Conservation (phyloP, 2,329 filamentous ascomycete species). For the Hortaea sp. region DNA sequence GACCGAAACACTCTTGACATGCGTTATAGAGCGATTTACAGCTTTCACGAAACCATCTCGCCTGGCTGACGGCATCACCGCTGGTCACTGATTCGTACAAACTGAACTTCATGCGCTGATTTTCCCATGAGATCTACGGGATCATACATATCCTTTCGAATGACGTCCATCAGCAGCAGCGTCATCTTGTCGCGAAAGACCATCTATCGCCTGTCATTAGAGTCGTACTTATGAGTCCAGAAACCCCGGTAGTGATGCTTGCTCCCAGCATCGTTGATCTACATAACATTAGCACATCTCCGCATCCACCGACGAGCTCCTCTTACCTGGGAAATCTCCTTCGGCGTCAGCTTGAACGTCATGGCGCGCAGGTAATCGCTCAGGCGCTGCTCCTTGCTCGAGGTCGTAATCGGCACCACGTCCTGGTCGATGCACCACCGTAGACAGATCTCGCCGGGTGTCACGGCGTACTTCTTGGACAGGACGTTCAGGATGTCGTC, state of each 20-base stretch:
- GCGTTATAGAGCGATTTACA: too few species aligned
- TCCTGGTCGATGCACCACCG: slow-evolving; percentile 54
- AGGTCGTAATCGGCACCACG: slow-evolving; percentile 50
- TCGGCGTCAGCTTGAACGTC: slow-evolving; percentile 49
- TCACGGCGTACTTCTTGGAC: slow-evolving; percentile 53
- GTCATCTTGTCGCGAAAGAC: too few species aligned
- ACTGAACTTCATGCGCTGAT: too few species aligned
- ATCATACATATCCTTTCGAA: too few species aligned
- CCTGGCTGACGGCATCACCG: too few species aligned
- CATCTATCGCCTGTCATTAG: slow-evolving; percentile 29
- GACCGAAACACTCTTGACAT: too few species aligned
- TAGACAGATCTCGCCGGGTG: slow-evolving; percentile 45
- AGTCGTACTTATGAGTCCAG: slow-evolving; percentile 40
- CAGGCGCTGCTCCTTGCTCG: slow-evolving; percentile 49
- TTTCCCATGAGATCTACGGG: too few species aligned
- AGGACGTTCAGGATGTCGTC: slow-evolving; percentile 42
- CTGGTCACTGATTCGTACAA: too few species aligned
- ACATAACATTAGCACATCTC: slow-evolving; percentile 1
- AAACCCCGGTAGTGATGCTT: slow-evolving; percentile 43
- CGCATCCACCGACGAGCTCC: too few species aligned
- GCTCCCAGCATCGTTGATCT: slow-evolving; percentile 38
- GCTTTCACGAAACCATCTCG: too few species aligned
- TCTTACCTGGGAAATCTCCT: slow-evolving; percentile 42
- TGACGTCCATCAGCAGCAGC: too few species aligned
- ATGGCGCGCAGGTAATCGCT: slow-evolving; percentile 46